These are phyloP conservation scores for Sapria himalayana DNA, from an alignment of 345 rosid genomes.

Conservation along the genomic window DNA sequence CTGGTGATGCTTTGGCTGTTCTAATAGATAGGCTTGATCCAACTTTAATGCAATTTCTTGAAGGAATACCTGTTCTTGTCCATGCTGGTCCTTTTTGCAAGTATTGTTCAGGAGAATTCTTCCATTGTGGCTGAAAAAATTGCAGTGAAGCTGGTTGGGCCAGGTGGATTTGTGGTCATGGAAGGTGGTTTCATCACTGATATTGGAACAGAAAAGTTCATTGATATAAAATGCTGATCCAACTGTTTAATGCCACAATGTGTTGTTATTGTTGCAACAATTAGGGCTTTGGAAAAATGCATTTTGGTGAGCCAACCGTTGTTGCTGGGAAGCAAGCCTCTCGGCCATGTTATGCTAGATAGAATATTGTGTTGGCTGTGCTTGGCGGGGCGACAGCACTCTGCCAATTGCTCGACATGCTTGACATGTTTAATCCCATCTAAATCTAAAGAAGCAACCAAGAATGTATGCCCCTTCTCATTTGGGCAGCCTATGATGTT, in stretches of 20 bases:
- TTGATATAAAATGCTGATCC: conserved; percentile 85
- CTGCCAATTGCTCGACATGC: no score
- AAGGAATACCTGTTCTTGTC: conserved; percentile 94
- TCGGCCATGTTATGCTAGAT: conserved; percentile 28
- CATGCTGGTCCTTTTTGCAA: conserved; percentile 99
- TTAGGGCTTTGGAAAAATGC: conserved; percentile 96
- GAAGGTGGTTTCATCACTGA: conserved; percentile 99
- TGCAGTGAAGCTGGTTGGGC: conserved; percentile 83
- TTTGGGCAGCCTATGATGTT: no score
- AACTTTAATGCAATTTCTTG: conserved; percentile 92
- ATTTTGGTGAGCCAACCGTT: conserved; percentile 90
- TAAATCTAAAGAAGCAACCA: no score
- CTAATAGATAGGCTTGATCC: conserved; percentile 89
- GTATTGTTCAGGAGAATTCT: conserved; percentile 95
- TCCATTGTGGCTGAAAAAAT: conserved; percentile 97
- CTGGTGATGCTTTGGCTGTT: conserved; percentile 92
- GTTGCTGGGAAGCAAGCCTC: conserved; percentile 92
- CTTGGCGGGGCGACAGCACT: no score
- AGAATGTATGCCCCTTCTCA: no score
- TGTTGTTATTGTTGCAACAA: conserved; percentile 87
- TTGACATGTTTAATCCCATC: no score
- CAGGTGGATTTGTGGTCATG: conserved; percentile 90
- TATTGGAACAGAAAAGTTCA: conserved; percentile 90
- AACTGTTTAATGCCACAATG: conserved; percentile 83
- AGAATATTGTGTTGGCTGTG: not conserved